phyloP scores from a whole-genome alignment of 495 filamentous ascomycete genomes.

The Tuber melanosporum region DNA sequence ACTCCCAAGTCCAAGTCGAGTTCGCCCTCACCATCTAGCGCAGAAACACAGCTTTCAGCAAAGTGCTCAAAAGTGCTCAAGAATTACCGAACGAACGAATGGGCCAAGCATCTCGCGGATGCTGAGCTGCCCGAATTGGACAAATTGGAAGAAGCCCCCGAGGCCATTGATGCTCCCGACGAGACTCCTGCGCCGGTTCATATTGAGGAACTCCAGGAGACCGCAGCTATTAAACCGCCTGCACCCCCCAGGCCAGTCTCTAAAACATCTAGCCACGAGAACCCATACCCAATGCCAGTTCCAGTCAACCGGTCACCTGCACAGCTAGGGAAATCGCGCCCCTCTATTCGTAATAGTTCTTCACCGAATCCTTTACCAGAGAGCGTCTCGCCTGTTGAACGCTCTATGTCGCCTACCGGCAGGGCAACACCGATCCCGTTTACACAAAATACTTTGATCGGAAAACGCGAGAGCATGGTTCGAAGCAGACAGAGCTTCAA shows the following conservation, averaged over 20 bases:
- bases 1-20: constrained; percentile 23
- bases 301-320: neutral
- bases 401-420: constrained; percentile 23
- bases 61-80: constrained; percentile 61
- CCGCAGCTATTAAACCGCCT: constrained; percentile 51
- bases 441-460: constrained; percentile 54
- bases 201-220: constrained; percentile 62
- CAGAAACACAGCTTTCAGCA: constrained; percentile 11
- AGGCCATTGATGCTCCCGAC: constrained; percentile 44
- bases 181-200: constrained; percentile 59
- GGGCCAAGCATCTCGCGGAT: constrained; percentile 79
- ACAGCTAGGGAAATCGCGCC: neutral
- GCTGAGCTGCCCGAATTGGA: constrained; percentile 75
- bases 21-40: constrained; percentile 9
- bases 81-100: constrained; percentile 89
- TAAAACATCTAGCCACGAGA: constrained; percentile 18
- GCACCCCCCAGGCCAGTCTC: constrained; percentile 43
- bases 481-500: constrained; percentile 48
- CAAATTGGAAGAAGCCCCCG: constrained; percentile 44
- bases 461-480: constrained; percentile 56
- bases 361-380: constrained; percentile 17
- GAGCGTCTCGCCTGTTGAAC: constrained; percentile 37
- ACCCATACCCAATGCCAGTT: neutral
- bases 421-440: constrained; percentile 37
- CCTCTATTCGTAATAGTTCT: constrained; percentile 13